Conservation (phyloP, 257 asterid species). For the Solanum chmielewskii region DNA sequence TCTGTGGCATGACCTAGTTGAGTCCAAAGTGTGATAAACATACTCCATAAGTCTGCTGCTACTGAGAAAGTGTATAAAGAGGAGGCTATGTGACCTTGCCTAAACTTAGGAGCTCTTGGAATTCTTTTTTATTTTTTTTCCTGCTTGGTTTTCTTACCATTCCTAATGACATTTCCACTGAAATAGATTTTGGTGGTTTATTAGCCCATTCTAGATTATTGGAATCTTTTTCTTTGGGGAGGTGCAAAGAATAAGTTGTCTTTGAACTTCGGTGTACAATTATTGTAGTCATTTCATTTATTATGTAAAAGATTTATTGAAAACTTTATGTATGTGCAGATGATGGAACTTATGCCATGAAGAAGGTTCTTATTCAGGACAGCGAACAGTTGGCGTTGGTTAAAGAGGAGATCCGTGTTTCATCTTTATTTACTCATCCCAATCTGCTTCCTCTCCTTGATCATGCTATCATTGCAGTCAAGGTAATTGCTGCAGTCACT, state of each 20-base stretch:
- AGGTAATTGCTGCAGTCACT: constrained; percentile 37
- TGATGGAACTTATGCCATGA: constrained; percentile 99
- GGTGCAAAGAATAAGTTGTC: background rate
- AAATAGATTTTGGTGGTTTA: background rate
- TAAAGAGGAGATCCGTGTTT: constrained; percentile 84
- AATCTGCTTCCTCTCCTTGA: constrained; percentile 98
- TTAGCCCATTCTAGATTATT: background rate
- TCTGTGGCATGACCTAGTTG: too few relatives aligned
- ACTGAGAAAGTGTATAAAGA: too few relatives aligned
- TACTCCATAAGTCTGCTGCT: too few relatives aligned
- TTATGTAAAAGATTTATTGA: background rate
- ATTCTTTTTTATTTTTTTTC: background rate
- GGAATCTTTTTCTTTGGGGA: background rate
- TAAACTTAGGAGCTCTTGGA: background rate
- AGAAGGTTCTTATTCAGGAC: constrained; percentile 89
- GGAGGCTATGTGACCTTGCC: background rate
- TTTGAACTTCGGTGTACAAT: background rate
- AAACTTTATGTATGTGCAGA: constrained; percentile 24
- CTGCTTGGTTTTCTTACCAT: background rate
- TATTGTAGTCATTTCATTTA: background rate
- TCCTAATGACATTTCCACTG: background rate
- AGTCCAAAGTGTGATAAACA: too few relatives aligned
- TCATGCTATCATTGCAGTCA: constrained; percentile 90
- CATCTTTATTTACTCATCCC: constrained; percentile 81
- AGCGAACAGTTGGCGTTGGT: constrained; percentile 83